Evolutionary conservation across 2,329 filamentous ascomycete species (phyloP).

Genomic region (Ophiosphaerella herpotricha): DNA sequence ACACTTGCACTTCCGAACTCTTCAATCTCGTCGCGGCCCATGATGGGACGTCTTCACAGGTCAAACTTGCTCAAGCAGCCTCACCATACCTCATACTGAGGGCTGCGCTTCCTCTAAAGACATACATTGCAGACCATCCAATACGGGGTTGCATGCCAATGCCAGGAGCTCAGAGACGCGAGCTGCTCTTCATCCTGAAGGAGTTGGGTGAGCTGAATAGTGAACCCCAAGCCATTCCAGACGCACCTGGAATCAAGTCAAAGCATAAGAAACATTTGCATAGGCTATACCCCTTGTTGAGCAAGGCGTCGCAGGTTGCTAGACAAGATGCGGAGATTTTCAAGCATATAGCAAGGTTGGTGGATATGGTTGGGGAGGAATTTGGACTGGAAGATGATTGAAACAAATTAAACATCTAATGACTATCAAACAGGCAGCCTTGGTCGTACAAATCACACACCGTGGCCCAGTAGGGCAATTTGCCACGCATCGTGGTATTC

Average conservation of each 20-base stretch:
- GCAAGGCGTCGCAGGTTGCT: constrained; percentile 65
- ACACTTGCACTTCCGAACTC: constrained; percentile 79
- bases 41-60: constrained; percentile 50
- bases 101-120: constrained; percentile 76
- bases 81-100: constrained; percentile 84
- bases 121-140: constrained; percentile 90
- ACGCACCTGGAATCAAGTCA: constrained; percentile 35
- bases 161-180: constrained; percentile 77
- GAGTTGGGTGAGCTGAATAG: constrained; percentile 70
- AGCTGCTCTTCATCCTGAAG: constrained; percentile 73
- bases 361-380: constrained; percentile 48
- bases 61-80: constrained; percentile 72
- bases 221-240: constrained; percentile 71
- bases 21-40: constrained; percentile 57
- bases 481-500: too few species aligned
- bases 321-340: constrained; percentile 66
- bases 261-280: constrained; percentile 72
- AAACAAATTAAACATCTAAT: neutral
- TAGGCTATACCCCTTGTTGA: constrained; percentile 77
- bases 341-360: constrained; percentile 45
- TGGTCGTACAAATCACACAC: too few species aligned
- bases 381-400: constrained; percentile 39
- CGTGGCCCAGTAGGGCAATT: too few species aligned
- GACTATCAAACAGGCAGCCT: too few species aligned
- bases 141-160: constrained; percentile 86